phyloP scores from a whole-genome alignment of 148 eudicot species.

The Tetragonia tetragonoides region DNA sequence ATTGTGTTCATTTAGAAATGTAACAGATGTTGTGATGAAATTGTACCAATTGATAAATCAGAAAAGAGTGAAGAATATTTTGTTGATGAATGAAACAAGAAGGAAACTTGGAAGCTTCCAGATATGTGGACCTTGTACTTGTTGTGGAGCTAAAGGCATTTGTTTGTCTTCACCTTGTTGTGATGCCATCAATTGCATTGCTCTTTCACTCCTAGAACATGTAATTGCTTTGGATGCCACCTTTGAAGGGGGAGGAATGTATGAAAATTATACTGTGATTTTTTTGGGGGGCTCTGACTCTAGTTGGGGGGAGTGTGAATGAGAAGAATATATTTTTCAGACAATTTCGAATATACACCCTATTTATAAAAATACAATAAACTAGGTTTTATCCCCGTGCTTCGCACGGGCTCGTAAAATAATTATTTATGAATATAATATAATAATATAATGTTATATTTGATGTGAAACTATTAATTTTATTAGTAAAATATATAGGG shows the following conservation, averaged over 20 bases:
- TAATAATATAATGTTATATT: too few relatives aligned
- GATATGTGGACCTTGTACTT: constrained; percentile 85
- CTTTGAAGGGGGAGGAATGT: constrained; percentile 22
- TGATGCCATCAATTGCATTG: constrained; percentile 94
- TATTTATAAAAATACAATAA: too few relatives aligned
- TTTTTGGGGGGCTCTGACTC: constrained; percentile 12
- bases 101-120: constrained; percentile 73
- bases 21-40: constrained; percentile 26
- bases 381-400: too few relatives aligned
- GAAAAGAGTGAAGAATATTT: constrained; percentile 41
- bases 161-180: constrained; percentile 93
- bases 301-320: constrained; percentile 34
- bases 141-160: constrained; percentile 69
- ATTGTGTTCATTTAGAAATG: constrained; percentile 33
- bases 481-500: too few relatives aligned
- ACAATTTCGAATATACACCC: too few relatives aligned
- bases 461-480: too few relatives aligned
- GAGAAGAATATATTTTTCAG: constrained; percentile 47
- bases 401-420: too few relatives aligned
- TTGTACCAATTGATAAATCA: constrained; percentile 55
- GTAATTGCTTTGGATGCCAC: constrained; percentile 95
- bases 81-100: constrained; percentile 73
- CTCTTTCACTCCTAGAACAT: constrained; percentile 81
- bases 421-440: too few relatives aligned
- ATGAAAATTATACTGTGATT: background rate